These are phyloP conservation scores for Astragalus glycyphyllos DNA, from an alignment of 306 rosid species.

Conservation along the genomic window DNA sequence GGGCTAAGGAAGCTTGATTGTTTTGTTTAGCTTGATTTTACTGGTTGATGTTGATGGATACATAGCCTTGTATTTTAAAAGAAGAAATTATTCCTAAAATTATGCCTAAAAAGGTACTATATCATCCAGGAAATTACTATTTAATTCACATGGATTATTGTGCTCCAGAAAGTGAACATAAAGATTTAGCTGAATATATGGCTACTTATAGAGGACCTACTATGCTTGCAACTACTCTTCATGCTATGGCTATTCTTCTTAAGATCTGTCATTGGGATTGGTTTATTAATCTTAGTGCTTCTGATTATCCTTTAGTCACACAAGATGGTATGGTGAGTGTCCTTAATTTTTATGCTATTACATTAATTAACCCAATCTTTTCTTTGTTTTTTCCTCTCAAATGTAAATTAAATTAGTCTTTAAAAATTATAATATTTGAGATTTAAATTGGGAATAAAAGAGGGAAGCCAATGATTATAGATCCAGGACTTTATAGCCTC, in stretches of 20 bases:
- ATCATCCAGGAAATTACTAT: conserved; percentile 88
- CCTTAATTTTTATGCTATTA: conserved; percentile 16
- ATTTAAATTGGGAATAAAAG: too few species aligned
- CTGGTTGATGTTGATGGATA: too few species aligned
- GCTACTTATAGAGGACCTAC: conserved; percentile 92
- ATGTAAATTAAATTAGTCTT: too few species aligned
- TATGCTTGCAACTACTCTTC: conserved; percentile 93
- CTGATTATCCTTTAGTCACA: conserved; percentile 87
- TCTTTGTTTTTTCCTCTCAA: too few species aligned
- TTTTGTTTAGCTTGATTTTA: too few species aligned
- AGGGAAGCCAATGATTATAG: too few species aligned
- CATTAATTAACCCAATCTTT: too few species aligned
- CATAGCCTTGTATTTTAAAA: too few species aligned
- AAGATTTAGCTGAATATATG: conserved; percentile 57
- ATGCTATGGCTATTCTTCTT: conserved; percentile 77
- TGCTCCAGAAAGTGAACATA: conserved; percentile 68
- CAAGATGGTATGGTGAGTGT: conserved; percentile 99
- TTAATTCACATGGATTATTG: conserved; percentile 80
- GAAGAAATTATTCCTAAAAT: too few species aligned
- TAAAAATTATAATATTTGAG: too few species aligned
- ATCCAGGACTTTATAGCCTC: too few species aligned
- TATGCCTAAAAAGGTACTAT: conserved; percentile 63
- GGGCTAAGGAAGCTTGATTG: too few species aligned
- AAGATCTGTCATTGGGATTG: conserved; percentile 81
- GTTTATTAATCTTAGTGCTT: conserved; percentile 95